Evolutionary conservation across 306 rosid genomes (phyloP).

Genomic region (Vachellia collinsii): DNA sequence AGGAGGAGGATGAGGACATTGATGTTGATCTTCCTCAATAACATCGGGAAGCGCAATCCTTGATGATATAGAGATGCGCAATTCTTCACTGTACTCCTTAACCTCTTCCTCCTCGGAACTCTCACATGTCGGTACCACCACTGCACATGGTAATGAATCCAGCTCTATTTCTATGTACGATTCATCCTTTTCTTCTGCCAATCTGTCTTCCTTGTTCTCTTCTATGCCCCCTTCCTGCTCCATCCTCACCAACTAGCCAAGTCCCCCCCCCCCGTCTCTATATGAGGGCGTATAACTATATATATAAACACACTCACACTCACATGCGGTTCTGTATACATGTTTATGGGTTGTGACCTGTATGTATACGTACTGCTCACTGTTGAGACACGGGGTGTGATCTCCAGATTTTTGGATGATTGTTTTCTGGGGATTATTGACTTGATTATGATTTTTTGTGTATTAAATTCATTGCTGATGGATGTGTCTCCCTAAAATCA

Average conservation of each 20-base stretch:
- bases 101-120: neutral
- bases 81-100: conserved; percentile 33
- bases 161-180: conserved; percentile 58
- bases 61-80: conserved; percentile 64
- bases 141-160: conserved; percentile 2
- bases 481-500: too few species aligned
- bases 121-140: neutral
- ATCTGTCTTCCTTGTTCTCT: neutral
- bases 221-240: neutral
- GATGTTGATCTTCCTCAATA: neutral
- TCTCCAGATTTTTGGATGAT: conserved; percentile 6
- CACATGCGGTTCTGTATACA: neutral
- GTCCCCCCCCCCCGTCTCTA: neutral
- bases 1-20: neutral
- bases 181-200: conserved; percentile 28
- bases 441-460: neutral
- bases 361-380: too few species aligned
- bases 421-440: neutral
- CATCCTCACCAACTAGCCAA: neutral
- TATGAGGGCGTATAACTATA: neutral
- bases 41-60: conserved; percentile 28
- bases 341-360: neutral
- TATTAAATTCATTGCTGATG: too few species aligned
- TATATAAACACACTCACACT: neutral
- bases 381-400: neutral